phyloP scores from a whole-genome alignment of 176 grass and related monocot genomes.

The Tuctoria greenei region DNA sequence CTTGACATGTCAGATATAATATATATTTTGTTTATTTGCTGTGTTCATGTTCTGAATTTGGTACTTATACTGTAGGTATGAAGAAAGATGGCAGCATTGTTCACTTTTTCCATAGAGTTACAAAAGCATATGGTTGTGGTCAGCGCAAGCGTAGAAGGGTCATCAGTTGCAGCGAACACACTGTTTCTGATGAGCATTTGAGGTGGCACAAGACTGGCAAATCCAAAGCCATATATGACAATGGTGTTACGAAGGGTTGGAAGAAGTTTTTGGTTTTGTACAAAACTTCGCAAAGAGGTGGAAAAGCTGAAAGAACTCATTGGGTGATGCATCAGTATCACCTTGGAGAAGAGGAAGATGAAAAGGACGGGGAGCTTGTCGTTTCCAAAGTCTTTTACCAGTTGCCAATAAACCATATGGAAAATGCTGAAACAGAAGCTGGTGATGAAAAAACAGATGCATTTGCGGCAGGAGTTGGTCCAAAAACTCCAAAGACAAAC shows the following conservation, averaged over 20 bases:
- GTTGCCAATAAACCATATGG: slow-evolving; percentile 37
- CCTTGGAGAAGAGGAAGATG: slow-evolving; percentile 65
- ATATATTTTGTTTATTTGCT: slow-evolving; percentile 24
- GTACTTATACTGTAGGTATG: slow-evolving; percentile 39
- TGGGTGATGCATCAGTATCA: slow-evolving; percentile 97
- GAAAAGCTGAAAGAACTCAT: slow-evolving; percentile 61
- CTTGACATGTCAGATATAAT: neutral
- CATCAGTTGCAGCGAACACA: slow-evolving; percentile 19
- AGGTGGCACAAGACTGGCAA: slow-evolving; percentile 95
- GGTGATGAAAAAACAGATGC: slow-evolving; percentile 34
- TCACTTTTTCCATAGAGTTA: slow-evolving; percentile 80
- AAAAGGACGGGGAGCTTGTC: slow-evolving; percentile 64
- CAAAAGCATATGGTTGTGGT: slow-evolving; percentile 75
- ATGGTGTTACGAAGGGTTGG: slow-evolving; percentile 72
- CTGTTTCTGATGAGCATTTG: slow-evolving; percentile 44
- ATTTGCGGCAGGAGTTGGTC: slow-evolving; percentile 48
- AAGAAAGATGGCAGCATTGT: slow-evolving; percentile 62
- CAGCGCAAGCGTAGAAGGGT: slow-evolving; percentile 74
- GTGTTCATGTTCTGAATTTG: slow-evolving; percentile 21
- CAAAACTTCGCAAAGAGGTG: slow-evolving; percentile 47
- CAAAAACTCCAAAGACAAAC: slow-evolving; percentile 73
- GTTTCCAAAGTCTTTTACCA: slow-evolving; percentile 82
- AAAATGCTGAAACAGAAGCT: slow-evolving; percentile 41
- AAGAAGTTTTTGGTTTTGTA: slow-evolving; percentile 96
- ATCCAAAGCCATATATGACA: slow-evolving; percentile 56